A percentile compares a stretch with the other conserved stretches of the same genome.
These are phyloP conservation scores for Oldenlandia corymbosa DNA, from an alignment of 257 asterid genomes.

Conservation along the genomic window DNA sequence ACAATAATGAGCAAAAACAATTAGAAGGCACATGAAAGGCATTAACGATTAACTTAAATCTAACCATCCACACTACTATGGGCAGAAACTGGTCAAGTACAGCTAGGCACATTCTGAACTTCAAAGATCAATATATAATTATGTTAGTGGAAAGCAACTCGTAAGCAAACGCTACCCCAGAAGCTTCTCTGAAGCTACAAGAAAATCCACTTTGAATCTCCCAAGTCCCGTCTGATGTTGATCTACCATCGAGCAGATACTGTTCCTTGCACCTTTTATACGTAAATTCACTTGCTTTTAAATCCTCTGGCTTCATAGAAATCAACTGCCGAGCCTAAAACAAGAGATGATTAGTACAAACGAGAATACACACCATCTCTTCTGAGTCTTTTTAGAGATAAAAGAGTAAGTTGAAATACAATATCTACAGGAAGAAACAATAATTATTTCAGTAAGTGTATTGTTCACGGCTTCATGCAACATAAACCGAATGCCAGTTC, in stretches of 20 bases:
- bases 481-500: neutral
- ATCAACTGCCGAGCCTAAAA: neutral
- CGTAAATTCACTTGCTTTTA: neutral
- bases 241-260: neutral
- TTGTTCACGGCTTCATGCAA: neutral
- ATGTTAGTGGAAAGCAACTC: slow-evolving; percentile 2
- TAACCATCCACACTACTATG: neutral
- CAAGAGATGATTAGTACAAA: neutral
- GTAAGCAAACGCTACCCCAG: neutral
- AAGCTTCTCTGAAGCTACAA: slow-evolving; percentile 9
- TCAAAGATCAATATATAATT: neutral
- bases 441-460: neutral
- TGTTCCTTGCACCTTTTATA: slow-evolving; percentile 1
- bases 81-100: neutral
- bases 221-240: neutral
- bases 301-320: neutral
- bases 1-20: slow-evolving; percentile 12
- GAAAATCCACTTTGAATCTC: neutral
- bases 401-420: neutral
- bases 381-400: no score
- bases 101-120: slow-evolving; percentile 14
- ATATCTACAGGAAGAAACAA: slow-evolving; percentile 1
- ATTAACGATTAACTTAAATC: slow-evolving; percentile 8
- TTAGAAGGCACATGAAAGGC: slow-evolving; percentile 22
- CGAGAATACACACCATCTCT: neutral